Evolutionary conservation across 768 basidiomycete genomes (phyloP), one percentile per base, ranked within the genome.

Genomic region (Tulasnella sp.): DNA sequence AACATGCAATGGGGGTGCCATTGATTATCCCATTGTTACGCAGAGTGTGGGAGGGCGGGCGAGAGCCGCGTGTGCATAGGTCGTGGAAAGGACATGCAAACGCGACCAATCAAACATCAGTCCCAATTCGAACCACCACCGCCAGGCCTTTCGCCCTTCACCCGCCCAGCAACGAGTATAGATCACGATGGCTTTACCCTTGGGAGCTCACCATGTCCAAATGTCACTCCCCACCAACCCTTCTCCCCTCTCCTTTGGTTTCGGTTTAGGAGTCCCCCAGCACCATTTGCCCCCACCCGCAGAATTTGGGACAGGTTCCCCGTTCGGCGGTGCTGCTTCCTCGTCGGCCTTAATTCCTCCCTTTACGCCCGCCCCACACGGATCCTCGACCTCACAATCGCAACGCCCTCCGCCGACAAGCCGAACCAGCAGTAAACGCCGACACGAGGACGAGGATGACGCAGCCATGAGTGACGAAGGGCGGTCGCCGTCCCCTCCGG

Each of bases 391-490:
- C 21, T n/a, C 50, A 23, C 25, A 23, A 9, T 36, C 32, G 15
- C 50, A 52, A 52, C 32, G 50, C 3, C 50, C 50, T 12, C 50
- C 32, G 40, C 32, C 32, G 17, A 41, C 46, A 17, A 41, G 27
- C 11, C 4, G 55, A 6, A 57, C 56, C 11, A 57, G 41, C 6
- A 62, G 17, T 46, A 64, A 88, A 69, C 73, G 87, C 60, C 72
- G 82, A 37, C 73, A 88, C 17, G 84, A 86, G n/a, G 81, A 84
- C 27, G 66, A 70, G 3, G 77, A 78, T 57, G 69, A 23, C 58
- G 60, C 61, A 69, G 62, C 51, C 70, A 90, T 90, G 87, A 87
- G 88, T 67, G 75, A 84, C 59, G 87, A 86, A 29, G 42, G 57
- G 6, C 31, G 60, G 31, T 53, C 48, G 14, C 60, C 60, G 62